Conservation (phyloP, 352 stramenopile genomes). For the Globisporangium orthogonon region DNA sequence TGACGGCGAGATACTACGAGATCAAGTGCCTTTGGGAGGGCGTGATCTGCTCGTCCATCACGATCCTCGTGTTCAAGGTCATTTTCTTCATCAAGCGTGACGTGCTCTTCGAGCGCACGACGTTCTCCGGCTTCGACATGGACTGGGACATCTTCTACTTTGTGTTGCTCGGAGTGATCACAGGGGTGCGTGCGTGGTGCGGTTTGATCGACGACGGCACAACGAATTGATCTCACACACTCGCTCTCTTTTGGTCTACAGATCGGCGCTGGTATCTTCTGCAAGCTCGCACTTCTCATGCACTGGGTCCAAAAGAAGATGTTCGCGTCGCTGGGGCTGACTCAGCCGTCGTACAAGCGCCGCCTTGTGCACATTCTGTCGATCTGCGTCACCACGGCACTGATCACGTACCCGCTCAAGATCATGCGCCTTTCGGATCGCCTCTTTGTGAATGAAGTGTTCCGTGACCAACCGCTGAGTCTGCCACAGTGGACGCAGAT, state of each 20-base stretch:
- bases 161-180: conserved; percentile 53
- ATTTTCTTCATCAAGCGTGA: conserved; percentile 70
- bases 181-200: conserved; percentile 33
- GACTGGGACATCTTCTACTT: conserved; percentile 75
- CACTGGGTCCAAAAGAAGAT: conserved; percentile 44
- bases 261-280: conserved; percentile 64
- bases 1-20: conserved; percentile 80
- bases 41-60: conserved; percentile 75
- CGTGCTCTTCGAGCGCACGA: conserved; percentile 71
- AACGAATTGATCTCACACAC: neutral
- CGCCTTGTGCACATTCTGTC: conserved; percentile 50
- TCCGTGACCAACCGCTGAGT: conserved; percentile 52
- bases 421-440: conserved; percentile 73
- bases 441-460: conserved; percentile 71
- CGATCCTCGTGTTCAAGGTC: conserved; percentile 71
- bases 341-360: conserved; percentile 44
- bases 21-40: conserved; percentile 83
- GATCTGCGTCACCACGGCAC: conserved; percentile 47
- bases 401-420: conserved; percentile 60
- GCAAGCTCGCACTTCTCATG: conserved; percentile 37
- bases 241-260: conserved; percentile 15
- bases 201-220: neutral
- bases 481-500: conserved; percentile 60
- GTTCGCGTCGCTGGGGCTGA: conserved; percentile 43
- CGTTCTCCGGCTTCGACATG: conserved; percentile 74